Conservation (phyloP, 2,329 filamentous ascomycete genomes). For the Ophiostoma sp. region DNA sequence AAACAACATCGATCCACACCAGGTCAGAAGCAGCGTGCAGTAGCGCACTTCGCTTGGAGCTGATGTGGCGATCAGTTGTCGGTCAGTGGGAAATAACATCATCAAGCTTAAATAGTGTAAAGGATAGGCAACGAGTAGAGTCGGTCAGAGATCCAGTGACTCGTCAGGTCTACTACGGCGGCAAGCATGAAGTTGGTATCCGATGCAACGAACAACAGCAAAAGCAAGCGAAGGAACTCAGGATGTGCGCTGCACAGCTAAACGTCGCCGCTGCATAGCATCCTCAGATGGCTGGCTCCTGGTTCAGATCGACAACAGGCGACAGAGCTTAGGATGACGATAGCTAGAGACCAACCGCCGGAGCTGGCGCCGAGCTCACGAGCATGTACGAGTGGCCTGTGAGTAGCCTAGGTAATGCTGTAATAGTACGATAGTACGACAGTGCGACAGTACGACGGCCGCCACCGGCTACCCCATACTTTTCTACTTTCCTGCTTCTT, state of each 20-base stretch:
- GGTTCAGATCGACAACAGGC: not conserved
- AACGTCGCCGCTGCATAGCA: not conserved
- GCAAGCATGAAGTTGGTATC: not conserved
- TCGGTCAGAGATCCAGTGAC: no score
- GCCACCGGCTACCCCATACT: not conserved
- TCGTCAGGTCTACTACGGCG: no score
- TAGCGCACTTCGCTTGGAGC: slow-evolving; percentile 11
- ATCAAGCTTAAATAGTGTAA: not conserved
- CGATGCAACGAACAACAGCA: slow-evolving; percentile 1
- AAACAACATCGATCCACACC: not conserved
- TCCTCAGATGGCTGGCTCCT: not conserved
- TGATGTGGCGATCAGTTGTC: slow-evolving; percentile 5
- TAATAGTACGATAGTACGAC: no score
- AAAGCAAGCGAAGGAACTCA: not conserved
- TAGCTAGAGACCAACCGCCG: no score
- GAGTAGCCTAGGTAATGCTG: no score
- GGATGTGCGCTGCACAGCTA: not conserved
- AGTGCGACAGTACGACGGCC: not conserved
- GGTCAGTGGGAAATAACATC: slow-evolving; percentile 13
- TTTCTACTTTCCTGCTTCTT: not conserved
- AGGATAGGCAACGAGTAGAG: no score
- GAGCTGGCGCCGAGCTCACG: no score
- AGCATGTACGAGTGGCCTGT: no score
- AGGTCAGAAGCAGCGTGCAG: not conserved
- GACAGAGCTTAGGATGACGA: no score